Evolutionary conservation across 306 rosid genomes (phyloP).

Genomic region (Luffa aegyptiaca): DNA sequence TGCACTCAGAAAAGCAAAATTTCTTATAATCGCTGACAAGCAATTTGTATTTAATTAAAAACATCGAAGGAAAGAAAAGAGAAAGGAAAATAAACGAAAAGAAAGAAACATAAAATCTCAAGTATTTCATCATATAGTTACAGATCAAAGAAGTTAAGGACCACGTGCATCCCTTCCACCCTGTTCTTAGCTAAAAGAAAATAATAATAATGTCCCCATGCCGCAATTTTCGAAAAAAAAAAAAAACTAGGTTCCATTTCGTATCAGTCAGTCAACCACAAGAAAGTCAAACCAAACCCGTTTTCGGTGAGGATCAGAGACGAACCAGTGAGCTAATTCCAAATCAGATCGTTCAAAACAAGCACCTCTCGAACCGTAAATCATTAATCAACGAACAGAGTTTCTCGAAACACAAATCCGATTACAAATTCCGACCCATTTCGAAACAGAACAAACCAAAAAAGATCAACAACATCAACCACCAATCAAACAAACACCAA

Average conservation of each 20-base stretch:
- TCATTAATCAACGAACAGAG: slow-evolving; percentile 8
- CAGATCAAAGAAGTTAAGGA: not conserved
- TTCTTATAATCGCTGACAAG: not conserved
- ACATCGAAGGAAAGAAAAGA: slow-evolving; percentile 9
- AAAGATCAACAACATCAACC: not conserved
- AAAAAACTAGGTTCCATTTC: not conserved
- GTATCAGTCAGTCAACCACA: not conserved
- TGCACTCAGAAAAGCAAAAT: not conserved
- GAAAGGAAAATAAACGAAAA: not conserved
- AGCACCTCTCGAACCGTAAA: not conserved
- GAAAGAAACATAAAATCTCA: not conserved
- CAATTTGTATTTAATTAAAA: slow-evolving; percentile 1
- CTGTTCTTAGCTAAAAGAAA: not conserved
- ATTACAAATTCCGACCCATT: slow-evolving; percentile 1
- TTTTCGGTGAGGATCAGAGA: not conserved
- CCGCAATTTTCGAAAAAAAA: not conserved
- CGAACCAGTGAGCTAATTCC: not conserved
- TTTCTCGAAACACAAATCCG: not conserved
- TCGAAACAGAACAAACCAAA: not conserved
- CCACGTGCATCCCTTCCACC: slow-evolving; percentile 1
- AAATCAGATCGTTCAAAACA: slow-evolving; percentile 3
- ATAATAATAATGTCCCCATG: not conserved
- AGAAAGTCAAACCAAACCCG: slow-evolving; percentile 11
- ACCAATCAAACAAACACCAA: not conserved
- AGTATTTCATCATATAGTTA: not conserved